phyloP scores from a whole-genome alignment of 2,329 filamentous ascomycete genomes.

The Aspergillus texensis region DNA sequence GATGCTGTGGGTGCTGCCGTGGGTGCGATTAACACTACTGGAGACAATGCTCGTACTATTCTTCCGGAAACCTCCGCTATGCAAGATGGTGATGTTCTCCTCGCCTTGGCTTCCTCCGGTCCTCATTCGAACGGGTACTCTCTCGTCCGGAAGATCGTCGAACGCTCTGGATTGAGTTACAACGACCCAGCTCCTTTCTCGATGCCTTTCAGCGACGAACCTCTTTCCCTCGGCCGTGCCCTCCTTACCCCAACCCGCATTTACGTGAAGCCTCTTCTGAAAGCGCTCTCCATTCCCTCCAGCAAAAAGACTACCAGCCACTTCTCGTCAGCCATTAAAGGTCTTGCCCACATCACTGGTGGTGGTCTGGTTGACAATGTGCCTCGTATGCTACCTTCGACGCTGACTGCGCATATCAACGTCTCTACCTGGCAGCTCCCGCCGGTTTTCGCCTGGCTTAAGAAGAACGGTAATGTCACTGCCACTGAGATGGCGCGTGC shows the following conservation, averaged over 20 bases:
- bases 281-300: constrained; percentile 54
- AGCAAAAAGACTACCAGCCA: constrained; percentile 40
- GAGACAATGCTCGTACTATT: constrained; percentile 61
- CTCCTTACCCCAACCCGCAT: constrained; percentile 90
- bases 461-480: constrained; percentile 68
- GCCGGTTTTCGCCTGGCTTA: constrained; percentile 84
- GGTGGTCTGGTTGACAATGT: constrained; percentile 93
- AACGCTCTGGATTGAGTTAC: constrained; percentile 71
- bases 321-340: constrained; percentile 68
- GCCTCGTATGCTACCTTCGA: constrained; percentile 82
- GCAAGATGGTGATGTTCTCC: constrained; percentile 77
- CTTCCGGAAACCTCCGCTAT: constrained; percentile 78
- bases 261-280: constrained; percentile 82
- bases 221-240: constrained; percentile 64
- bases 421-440: constrained; percentile 75
- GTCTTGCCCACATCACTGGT: constrained; percentile 95
- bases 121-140: constrained; percentile 98
- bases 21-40: constrained; percentile 68
- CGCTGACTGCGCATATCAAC: constrained; percentile 80
- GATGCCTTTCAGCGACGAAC: constrained; percentile 65
- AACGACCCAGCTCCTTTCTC: constrained; percentile 77
- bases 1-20: constrained; percentile 90
- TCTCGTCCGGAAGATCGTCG: constrained; percentile 86
- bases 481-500: constrained; percentile 83
- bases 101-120: constrained; percentile 83